These are phyloP conservation scores for Tylopilus subfusipes DNA, from an alignment of 768 basidiomycete species.

Conservation along the genomic window DNA sequence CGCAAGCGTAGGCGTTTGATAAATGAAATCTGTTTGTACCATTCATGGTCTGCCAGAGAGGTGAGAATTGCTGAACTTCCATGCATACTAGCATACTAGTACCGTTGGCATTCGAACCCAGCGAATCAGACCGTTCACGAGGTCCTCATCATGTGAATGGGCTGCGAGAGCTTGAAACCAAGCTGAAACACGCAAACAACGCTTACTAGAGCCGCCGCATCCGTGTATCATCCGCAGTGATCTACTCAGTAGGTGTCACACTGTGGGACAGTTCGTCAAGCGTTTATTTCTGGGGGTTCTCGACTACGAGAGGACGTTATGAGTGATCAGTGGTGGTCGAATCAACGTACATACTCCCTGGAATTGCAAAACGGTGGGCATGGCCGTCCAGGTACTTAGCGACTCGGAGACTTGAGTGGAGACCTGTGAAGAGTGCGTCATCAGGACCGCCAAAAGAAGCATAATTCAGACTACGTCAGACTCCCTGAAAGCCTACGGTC, in stretches of 20 bases:
- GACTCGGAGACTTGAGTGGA: neutral
- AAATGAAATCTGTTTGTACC: neutral
- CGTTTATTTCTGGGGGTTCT: neutral
- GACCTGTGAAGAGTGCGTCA: neutral
- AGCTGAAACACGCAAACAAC: neutral
- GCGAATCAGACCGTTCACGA: neutral
- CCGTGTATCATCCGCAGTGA: neutral
- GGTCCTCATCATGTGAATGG: neutral
- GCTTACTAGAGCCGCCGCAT: neutral
- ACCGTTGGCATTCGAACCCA: neutral
- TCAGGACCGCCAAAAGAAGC: neutral
- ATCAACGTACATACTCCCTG: neutral
- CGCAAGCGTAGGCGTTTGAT: neutral
- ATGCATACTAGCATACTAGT: neutral
- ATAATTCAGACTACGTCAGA: neutral
- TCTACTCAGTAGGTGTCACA: no score
- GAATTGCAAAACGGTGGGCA: no score
- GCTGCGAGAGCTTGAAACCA: neutral
- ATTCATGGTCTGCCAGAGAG: neutral
- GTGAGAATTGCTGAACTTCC: neutral
- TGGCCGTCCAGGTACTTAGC: neutral
- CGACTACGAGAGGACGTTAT: neutral
- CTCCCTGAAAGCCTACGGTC: neutral
- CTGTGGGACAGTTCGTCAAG: neutral
- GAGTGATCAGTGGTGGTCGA: no score